A percentile compares a stretch with the other conserved stretches of the same genome.
Conservation (phyloP, 2,329 filamentous ascomycete species). For the Hypoxylon sp. region DNA sequence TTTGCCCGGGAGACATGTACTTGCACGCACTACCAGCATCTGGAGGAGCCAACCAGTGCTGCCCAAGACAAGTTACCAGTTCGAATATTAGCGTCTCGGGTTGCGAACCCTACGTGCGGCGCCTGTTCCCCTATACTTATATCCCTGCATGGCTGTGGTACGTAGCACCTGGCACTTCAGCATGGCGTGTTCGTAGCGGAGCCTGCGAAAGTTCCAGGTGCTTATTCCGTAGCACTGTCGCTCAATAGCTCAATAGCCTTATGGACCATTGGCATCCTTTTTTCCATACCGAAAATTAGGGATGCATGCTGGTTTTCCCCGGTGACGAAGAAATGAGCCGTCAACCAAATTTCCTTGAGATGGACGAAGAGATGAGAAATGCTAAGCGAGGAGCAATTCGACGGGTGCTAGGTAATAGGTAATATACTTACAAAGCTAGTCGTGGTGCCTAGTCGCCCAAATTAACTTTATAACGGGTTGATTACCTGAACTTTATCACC, state of each 20-base stretch:
- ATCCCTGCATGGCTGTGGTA: constrained; percentile 11
- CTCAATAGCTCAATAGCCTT: constrained; percentile 16
- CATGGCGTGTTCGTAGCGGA: constrained; percentile 26
- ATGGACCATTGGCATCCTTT: constrained; percentile 3
- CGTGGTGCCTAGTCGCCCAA: constrained; percentile 1
- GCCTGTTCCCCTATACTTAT: constrained; percentile 22
- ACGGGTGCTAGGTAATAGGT: no score
- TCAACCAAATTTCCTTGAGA: not conserved
- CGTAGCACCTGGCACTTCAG: constrained; percentile 21
- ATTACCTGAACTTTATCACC: not conserved
- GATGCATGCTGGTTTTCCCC: constrained; percentile 14
- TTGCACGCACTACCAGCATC: constrained; percentile 26
- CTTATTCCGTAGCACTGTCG: constrained; percentile 24
- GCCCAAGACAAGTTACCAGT: constrained; percentile 16
- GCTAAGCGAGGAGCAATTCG: not conserved
- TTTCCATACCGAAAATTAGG: constrained; percentile 20
- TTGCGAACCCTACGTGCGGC: constrained; percentile 40
- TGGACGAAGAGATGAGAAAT: not conserved
- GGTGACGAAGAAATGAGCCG: constrained; percentile 6
- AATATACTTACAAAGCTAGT: not conserved
- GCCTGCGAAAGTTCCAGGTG: constrained; percentile 20
- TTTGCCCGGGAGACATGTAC: not conserved
- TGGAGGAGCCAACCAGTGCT: constrained; percentile 24
- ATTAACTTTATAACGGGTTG: not conserved
- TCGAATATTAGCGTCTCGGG: constrained; percentile 31